Percentiles rank a stretch among this genome's conserved stretches.
Conservation (phyloP, 176 grass and related monocot genomes). For the Paspalum notatum region DNA sequence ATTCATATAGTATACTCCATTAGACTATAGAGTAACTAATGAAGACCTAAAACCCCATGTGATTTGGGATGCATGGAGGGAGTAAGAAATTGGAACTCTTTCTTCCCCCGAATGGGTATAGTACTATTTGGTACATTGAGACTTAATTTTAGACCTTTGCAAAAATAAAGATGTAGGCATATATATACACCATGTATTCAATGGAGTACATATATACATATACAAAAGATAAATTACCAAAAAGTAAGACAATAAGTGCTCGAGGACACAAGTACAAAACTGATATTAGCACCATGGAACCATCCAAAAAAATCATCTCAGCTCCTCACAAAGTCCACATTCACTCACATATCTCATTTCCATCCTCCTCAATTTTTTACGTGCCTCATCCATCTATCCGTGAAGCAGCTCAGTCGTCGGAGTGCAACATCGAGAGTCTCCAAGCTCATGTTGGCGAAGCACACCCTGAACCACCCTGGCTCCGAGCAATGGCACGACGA, state of each 20-base stretch:
- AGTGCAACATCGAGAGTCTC: constrained; percentile 51
- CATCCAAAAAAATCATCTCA: not conserved
- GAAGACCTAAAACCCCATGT: too few relatives aligned
- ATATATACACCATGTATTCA: not conserved
- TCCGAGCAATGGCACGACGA: constrained; percentile 62
- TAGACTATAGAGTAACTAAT: too few relatives aligned
- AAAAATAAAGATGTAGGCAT: not conserved
- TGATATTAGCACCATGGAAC: not conserved
- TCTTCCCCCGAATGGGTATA: not conserved
- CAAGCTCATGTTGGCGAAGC: constrained; percentile 67
- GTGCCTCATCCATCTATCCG: constrained; percentile 1
- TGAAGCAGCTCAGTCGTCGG: constrained; percentile 42
- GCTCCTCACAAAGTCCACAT: not conserved
- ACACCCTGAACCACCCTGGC: constrained; percentile 68
- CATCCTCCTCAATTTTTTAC: not conserved
- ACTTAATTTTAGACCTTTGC: not conserved
- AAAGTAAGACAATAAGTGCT: not conserved
- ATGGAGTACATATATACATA: not conserved
- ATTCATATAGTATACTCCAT: too few relatives aligned
- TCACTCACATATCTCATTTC: not conserved
- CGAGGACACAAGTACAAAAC: not conserved
- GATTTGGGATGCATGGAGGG: too few relatives aligned
- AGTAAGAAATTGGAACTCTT: not conserved
- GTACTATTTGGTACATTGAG: not conserved
- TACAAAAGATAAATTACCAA: not conserved